Percentiles rank a stretch among this genome's conserved stretches.
phyloP scores from a whole-genome alignment of 129 eudicot species.

The Deinandra increscens region DNA sequence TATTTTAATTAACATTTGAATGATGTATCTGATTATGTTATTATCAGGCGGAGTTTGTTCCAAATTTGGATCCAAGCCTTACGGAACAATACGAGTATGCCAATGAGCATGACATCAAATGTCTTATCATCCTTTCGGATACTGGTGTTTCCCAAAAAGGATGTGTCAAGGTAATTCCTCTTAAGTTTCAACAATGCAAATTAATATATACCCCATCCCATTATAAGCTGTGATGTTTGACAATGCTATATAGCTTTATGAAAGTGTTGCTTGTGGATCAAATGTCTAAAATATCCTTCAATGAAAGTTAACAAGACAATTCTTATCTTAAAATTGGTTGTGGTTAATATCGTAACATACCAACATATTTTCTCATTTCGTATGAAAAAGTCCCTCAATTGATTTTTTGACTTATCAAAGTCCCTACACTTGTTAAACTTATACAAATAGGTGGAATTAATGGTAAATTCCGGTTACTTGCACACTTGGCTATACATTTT shows the following conservation, averaged over 20 bases:
- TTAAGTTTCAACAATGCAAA: not conserved
- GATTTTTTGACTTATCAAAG: not conserved
- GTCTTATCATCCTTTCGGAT: constrained; percentile 75
- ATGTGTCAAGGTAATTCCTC: constrained; percentile 65
- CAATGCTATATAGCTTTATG: not conserved
- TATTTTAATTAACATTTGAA: not conserved
- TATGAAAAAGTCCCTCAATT: not conserved
- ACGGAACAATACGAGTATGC: constrained; percentile 96
- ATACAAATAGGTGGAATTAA: not conserved
- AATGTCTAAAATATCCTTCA: not conserved
- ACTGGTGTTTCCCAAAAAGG: constrained; percentile 59
- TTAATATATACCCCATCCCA: not conserved
- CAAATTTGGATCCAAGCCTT: constrained; percentile 78
- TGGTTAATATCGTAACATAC: not conserved
- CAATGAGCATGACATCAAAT: constrained; percentile 87
- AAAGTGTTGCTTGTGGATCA: constrained; percentile 8
- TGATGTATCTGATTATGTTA: constrained; percentile 12
- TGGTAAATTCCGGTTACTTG: not conserved
- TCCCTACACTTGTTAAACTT: not conserved
- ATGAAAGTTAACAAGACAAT: not conserved
- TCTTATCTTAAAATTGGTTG: not conserved
- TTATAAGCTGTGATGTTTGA: not conserved
- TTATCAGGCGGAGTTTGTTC: constrained; percentile 84
- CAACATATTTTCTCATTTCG: not conserved
- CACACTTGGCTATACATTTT: not conserved